These are phyloP conservation scores for Solanum stenotomum DNA, from an alignment of 257 asterid genomes.

Conservation along the genomic window DNA sequence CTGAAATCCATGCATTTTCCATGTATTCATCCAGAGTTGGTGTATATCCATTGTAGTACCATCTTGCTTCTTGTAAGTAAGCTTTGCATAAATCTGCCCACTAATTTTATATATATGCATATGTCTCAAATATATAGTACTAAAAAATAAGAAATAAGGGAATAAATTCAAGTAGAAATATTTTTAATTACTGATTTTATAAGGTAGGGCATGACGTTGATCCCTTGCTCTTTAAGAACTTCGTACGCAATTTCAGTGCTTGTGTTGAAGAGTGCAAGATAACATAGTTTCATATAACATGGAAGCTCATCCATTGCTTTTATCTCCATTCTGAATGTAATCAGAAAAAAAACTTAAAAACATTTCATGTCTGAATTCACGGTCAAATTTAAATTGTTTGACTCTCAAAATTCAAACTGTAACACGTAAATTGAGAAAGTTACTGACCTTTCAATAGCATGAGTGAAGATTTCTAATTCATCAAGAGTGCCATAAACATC, in stretches of 20 bases:
- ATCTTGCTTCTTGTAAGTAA: conserved; percentile 21
- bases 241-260: background rate
- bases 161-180: background rate
- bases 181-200: background rate
- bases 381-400: too few relatives aligned
- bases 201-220: background rate
- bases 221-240: background rate
- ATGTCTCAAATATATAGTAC: background rate
- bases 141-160: background rate
- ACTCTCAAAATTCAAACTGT: background rate
- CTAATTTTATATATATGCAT: background rate
- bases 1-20: conserved; percentile 18
- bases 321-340: conserved; percentile 1
- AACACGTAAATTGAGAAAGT: background rate
- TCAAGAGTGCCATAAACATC: conserved; percentile 15
- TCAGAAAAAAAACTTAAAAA: too few relatives aligned
- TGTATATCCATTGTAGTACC: conserved; percentile 12
- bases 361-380: too few relatives aligned
- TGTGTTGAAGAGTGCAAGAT: background rate
- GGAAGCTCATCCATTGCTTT: background rate
- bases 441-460: conserved; percentile 22
- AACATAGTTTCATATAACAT: background rate
- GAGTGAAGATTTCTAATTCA: conserved; percentile 15
- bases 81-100: conserved; percentile 9
- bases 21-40: conserved; percentile 22